Evolutionary conservation across 805 yeast species (phyloP).

Genomic region (Torulaspora microellipsoides): DNA sequence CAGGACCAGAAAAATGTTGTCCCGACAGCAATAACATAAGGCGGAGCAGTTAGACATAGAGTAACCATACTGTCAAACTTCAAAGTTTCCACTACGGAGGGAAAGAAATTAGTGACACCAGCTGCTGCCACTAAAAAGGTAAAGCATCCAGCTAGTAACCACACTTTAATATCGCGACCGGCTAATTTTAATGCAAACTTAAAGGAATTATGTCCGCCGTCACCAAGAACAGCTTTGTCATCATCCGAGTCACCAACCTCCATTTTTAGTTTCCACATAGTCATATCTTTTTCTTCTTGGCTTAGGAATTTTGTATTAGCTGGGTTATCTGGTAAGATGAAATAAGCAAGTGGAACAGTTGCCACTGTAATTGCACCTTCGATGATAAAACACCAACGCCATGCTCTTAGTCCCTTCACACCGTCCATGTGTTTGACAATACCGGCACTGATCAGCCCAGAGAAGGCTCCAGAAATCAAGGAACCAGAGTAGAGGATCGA

Average conservation of each 20-base stretch:
- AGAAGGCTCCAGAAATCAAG: conserved; percentile 47
- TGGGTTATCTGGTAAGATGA: conserved; percentile 51
- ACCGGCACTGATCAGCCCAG: conserved; percentile 53
- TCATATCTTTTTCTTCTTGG: conserved; percentile 41
- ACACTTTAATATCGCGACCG: conserved; percentile 41
- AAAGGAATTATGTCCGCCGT: conserved; percentile 26
- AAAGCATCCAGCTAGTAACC: conserved; percentile 43
- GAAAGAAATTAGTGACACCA: conserved; percentile 59
- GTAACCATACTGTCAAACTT: conserved; percentile 48
- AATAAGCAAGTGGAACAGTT: conserved; percentile 42
- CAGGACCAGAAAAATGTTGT: conserved; percentile 49
- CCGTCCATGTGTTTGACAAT: conserved; percentile 44
- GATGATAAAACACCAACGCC: conserved; percentile 55
- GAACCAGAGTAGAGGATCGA: conserved; percentile 50
- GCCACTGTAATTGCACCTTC: conserved; percentile 52
- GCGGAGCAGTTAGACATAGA: conserved; percentile 55
- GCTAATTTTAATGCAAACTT: conserved; percentile 38
- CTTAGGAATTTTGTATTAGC: conserved; percentile 43
- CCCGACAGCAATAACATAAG: conserved; percentile 49
- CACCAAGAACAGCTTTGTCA: conserved; percentile 16
- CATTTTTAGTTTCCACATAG: conserved; percentile 27
- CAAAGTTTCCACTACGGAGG: conserved; percentile 54
- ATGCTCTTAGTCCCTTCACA: conserved; percentile 39
- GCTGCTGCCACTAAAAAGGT: conserved; percentile 50
- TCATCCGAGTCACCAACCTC: conserved; percentile 31